Conservation (phyloP, 1,284 basidiomycete genomes). For the Amylostereum chailletii region DNA sequence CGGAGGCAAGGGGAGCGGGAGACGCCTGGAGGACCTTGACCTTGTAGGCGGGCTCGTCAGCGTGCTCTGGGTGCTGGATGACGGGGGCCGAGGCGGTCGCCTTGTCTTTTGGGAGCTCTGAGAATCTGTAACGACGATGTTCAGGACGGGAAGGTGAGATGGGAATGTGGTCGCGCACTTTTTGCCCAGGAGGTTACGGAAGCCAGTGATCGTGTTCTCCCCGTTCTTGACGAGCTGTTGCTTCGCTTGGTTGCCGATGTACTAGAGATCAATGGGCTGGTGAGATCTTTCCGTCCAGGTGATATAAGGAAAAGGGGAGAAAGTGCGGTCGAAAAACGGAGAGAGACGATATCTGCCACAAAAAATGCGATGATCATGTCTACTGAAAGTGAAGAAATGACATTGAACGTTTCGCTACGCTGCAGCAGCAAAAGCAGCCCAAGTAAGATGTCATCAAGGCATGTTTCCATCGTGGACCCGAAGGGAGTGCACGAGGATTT, state of each 20-base stretch:
- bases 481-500: too few species aligned
- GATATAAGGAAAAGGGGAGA: too few species aligned
- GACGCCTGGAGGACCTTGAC: slow-evolving; percentile 76
- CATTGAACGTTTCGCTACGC: too few species aligned
- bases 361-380: not conserved
- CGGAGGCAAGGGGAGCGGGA: slow-evolving; percentile 44
- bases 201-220: slow-evolving; percentile 89
- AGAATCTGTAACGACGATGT: slow-evolving; percentile 41
- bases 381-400: too few species aligned
- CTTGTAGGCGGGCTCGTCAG: slow-evolving; percentile 79
- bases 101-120: slow-evolving; percentile 56
- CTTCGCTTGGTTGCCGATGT: slow-evolving; percentile 94
- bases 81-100: slow-evolving; percentile 51
- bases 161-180: slow-evolving; percentile 40
- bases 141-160: not conserved
- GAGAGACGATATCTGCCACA: not conserved
- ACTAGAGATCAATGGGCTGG: slow-evolving; percentile 37
- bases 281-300: not conserved
- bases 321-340: too few species aligned
- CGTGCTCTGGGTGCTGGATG: slow-evolving; percentile 66
- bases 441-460: too few species aligned
- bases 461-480: too few species aligned
- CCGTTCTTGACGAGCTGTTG: slow-evolving; percentile 94
- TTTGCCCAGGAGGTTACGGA: slow-evolving; percentile 91
- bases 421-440: too few species aligned